Evolutionary conservation across 108 stramenopile genomes (phyloP).

Genomic region (Epithemia pelagica): DNA sequence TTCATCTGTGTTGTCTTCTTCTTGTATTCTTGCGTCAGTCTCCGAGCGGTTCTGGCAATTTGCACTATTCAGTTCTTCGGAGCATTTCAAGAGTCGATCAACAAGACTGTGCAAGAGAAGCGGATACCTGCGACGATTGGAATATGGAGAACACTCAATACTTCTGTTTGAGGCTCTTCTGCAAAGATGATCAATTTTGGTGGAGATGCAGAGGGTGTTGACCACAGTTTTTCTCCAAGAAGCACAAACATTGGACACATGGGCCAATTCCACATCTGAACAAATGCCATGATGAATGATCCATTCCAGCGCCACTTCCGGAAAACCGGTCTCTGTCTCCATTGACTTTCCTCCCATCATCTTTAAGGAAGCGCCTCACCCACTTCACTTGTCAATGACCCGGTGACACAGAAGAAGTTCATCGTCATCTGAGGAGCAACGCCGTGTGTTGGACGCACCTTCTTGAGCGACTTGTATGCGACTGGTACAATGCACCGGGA

Average conservation of each 20-base stretch:
- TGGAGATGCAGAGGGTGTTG: conserved; percentile 4
- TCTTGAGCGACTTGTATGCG: no score
- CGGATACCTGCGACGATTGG: background rate
- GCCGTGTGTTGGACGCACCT: no score
- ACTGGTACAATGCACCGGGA: no score
- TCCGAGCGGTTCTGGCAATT: conserved; percentile 11
- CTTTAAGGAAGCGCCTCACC: no score
- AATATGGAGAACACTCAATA: no score
- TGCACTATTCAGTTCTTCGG: conserved; percentile 10
- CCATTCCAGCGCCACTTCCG: conserved; percentile 40
- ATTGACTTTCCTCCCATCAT: no score
- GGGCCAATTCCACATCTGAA: conserved; percentile 54
- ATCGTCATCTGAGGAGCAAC: no score
- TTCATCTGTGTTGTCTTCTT: conserved; percentile 21
- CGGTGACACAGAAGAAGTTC: no score
- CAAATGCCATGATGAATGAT: conserved; percentile 35
- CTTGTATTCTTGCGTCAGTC: background rate
- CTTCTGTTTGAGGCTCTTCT: no score
- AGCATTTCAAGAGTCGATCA: background rate
- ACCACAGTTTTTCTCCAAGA: conserved; percentile 31
- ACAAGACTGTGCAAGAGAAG: background rate
- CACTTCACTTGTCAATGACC: no score
- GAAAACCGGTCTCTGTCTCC: background rate
- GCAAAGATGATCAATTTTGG: background rate
- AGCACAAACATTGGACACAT: conserved; percentile 52